These are phyloP conservation scores for Aspergillus bridgeri DNA, from an alignment of 495 filamentous ascomycete genomes.

Conservation along the genomic window DNA sequence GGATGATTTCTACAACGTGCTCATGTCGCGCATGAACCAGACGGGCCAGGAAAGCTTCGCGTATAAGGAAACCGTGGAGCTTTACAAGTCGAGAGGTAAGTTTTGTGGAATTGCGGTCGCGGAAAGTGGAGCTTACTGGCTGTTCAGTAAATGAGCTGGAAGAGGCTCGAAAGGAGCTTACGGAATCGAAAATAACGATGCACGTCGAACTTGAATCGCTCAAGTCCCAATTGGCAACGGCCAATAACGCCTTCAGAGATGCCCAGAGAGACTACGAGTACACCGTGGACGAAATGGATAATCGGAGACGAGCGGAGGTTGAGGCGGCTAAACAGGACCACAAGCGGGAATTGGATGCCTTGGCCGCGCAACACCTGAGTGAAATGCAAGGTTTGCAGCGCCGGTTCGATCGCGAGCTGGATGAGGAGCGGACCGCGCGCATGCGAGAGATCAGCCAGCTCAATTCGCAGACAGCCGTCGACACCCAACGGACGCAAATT, in stretches of 20 bases:
- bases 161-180: slow-evolving; percentile 52
- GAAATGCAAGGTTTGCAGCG: slow-evolving; percentile 48
- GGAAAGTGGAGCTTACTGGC: slow-evolving; percentile 7
- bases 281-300: slow-evolving; percentile 54
- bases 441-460: slow-evolving; percentile 65
- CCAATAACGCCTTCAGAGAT: slow-evolving; percentile 47
- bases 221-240: slow-evolving; percentile 43
- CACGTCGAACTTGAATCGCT: slow-evolving; percentile 57
- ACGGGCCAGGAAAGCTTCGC: slow-evolving; percentile 57
- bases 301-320: slow-evolving; percentile 46
- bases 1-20: slow-evolving; percentile 55
- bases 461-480: slow-evolving; percentile 54
- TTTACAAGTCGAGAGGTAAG: slow-evolving; percentile 74
- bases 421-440: slow-evolving; percentile 58
- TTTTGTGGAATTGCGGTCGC: neutral
- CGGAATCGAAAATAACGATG: slow-evolving; percentile 52
- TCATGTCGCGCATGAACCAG: slow-evolving; percentile 60
- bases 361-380: slow-evolving; percentile 45
- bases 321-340: slow-evolving; percentile 40
- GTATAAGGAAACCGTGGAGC: slow-evolving; percentile 63
- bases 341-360: slow-evolving; percentile 36
- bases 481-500: slow-evolving; percentile 60
- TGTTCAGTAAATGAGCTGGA: slow-evolving; percentile 66
- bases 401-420: slow-evolving; percentile 54
- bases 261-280: slow-evolving; percentile 52